Base-by-base conservation (phyloP, 2,329 filamentous ascomycete genomes). In the Epichloe scottii region DNA sequence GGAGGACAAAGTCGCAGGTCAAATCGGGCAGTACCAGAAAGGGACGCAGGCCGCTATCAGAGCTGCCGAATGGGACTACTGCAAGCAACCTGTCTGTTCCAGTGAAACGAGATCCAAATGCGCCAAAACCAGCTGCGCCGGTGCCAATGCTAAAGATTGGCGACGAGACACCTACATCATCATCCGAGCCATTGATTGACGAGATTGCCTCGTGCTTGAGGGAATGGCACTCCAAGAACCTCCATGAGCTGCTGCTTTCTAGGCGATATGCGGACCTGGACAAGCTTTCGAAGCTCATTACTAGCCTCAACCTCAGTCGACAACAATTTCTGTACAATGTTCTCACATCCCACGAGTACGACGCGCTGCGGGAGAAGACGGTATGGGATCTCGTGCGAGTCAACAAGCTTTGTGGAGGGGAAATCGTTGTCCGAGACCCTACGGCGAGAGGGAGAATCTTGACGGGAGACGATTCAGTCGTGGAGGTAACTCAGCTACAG, bases 141-240 rank as follows among this genome's bases (percentile, higher is more conserved):
- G 90, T 98, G 8, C 93, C 93, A 4, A 93, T 97, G 86, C 77
- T 98, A 49, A 95, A 96, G 67, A 91, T 98, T 64, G 93, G 93
- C 53, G 93, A 98, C 63, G 93, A 98, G 71, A 95, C 89, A 2
- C 88, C 90, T 1, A 95, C 89, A 0, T 96, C 89, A 5, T 75
- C 80, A 15, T 83, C 87, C 8, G 94, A 98, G 65, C 93, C 93
- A 2, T 70, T 98, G 54, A 90, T 98, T 23, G 93, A 98, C 68
- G 93, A 98, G 67, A 97, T 98, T 60, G 90, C 93, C 14, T 96
- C 90, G 3, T 98, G 93, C 65, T 71, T 98, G 56, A 82, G 93
- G 59, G 93, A 98, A 76, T 98, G 93, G 94, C 91, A 98, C 70
- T 95, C 93, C 19, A 95, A 90, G 17, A 94, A 96, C 63, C 76